phyloP scores from a whole-genome alignment of 192 early-diverging fungal species.

The Linnemannia exigua region DNA sequence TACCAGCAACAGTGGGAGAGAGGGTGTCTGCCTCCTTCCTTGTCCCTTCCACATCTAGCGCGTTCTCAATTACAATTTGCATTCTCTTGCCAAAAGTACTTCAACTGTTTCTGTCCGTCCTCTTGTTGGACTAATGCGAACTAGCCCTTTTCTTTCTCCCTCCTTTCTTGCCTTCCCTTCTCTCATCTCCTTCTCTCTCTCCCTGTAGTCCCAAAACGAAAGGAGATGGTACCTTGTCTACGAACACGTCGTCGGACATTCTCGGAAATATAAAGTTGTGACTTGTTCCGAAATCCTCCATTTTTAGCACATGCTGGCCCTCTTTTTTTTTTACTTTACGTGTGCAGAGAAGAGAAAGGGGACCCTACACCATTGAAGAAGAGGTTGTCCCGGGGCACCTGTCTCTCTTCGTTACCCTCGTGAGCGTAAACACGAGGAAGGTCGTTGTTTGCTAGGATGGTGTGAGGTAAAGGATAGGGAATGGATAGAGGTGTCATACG shows the following conservation, averaged over 20 bases:
- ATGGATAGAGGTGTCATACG: too few species aligned
- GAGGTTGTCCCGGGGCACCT: not conserved
- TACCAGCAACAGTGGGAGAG: not conserved
- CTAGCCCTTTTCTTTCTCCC: not conserved
- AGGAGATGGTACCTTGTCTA: too few species aligned
- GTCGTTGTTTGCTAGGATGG: too few species aligned
- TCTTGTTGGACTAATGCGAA: too few species aligned
- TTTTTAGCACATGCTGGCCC: slow-evolving; percentile 4
- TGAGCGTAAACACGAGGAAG: not conserved
- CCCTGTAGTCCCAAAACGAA: not conserved
- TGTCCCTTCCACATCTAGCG: too few species aligned
- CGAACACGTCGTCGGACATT: slow-evolving; percentile 4
- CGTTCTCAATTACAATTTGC: too few species aligned
- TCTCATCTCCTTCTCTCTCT: not conserved
- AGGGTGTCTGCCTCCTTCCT: not conserved
- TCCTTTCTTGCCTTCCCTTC: too few species aligned
- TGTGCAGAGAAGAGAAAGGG: not conserved
- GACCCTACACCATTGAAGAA: not conserved
- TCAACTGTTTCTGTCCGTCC: too few species aligned
- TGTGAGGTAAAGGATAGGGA: not conserved
- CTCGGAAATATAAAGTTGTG: not conserved
- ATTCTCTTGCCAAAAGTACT: too few species aligned
- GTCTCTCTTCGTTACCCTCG: not conserved
- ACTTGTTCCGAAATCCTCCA: not conserved
- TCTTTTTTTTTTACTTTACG: not conserved